Base-by-base conservation (phyloP, 2,329 filamentous ascomycete species). In the Amylocarpus encephaloides region DNA sequence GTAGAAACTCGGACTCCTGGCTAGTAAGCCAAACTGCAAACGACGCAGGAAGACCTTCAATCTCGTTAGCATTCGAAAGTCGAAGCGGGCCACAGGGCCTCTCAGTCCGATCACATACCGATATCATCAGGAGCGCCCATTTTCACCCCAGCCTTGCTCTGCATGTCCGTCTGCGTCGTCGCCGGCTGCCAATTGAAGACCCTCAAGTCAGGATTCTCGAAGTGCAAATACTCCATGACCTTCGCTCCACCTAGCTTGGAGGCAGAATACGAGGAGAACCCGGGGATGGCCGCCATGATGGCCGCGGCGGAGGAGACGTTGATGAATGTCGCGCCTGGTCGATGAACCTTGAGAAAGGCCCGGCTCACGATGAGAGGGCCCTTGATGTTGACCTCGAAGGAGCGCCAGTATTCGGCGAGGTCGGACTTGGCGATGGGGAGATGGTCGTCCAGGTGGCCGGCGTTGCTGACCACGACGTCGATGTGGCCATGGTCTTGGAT, bases 111-210 rank as follows among this genome's bases (percentile, higher is more conserved):
- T n/a, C 19, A 45, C 33, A 46, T 32, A 46, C 48, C 34, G 18
- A 39, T 19, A 46, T 50, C 50, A 41, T 43, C 45, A 13, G 43
- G 29, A 19, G 19, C 26, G 29, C 12, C 35, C 26, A 3, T 2
- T 12, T 13, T 18, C n/a, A 10, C 32, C 9, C 9, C 16, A 43
- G 18, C 9, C 19, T 26, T 41, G 10, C 16, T 38, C 16, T 22
- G 26, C 16, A 46, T 46, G 4, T 45, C 51, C 22, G 52, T 53
- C 30, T 50, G 48, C 9, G 47, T 48, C 15, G 44, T 40, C 1
- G 73, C 73, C 0, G 74, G 73, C 15, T 76, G 73, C n/a, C n/a
- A 11, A 13, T 74, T 59, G 29, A 70, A 69, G 9, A 69, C 62
- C 0, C 73, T 66, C 9, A 64, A 61, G 6, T 60, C 55, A 0